Base-by-base conservation (phyloP, 1,284 basidiomycete species). In the Irpex sp. region DNA sequence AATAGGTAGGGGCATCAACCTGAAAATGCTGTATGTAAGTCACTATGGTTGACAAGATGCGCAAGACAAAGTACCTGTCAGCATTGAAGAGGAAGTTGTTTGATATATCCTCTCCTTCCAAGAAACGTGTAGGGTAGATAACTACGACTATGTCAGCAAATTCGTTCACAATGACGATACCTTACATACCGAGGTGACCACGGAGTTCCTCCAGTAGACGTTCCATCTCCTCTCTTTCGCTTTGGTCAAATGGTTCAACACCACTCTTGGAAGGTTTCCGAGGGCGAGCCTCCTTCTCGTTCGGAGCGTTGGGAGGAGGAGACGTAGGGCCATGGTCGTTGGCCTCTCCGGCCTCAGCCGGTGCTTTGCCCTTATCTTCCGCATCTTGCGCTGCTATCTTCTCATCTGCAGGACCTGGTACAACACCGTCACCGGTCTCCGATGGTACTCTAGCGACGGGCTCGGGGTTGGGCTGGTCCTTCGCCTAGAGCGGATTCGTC, bases 1-100 rank as follows among this genome's bases (percentile, higher is more conserved):
- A 65, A 84, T 86, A 14, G 81, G 83, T 48, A 86, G 72, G 12
- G 84, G 84, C 62, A 86, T 58, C 47, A 86, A 60, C 64, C 78
- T 65, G 49, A 78, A 55, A 49, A 5, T 8, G 18, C 14, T 16
- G n/a, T 1, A 45, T 45, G n/a, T 45, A 54, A 10, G 35, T 14
- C 54, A 10, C 63, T 9, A 47, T 3, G 42, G 16, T 8, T 47
- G 39, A 4, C 52, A 60, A 4, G 49, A 33, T 5, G 47, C 0
- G 57, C 45, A 37, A 64, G 59, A 4, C 10, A n/a, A 69, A 80
- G 64, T 65, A 89, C 84, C 87, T 83, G 72, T 96, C 94, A 48
- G 92, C 84, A 70, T 92, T 92, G 76, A 95, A 96, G 65, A 98
- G 77, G 80, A 97, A 96, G 72, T 96, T 94, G 67, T 93, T 89